Base-by-base conservation (phyloP, 1,284 basidiomycete species). In the Apiotrichum domesticum region DNA sequence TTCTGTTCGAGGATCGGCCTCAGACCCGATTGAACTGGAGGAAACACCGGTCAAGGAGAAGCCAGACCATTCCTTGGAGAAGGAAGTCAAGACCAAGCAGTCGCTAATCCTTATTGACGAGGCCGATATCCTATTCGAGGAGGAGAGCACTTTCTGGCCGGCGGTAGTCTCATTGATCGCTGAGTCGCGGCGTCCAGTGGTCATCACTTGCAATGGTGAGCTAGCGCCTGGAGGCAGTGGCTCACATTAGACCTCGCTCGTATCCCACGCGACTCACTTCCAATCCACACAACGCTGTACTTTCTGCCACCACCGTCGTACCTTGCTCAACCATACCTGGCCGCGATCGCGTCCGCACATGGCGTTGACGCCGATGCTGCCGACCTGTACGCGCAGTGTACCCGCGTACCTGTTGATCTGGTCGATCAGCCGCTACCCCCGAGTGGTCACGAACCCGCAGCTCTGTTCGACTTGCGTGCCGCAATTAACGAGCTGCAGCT, bases 31-130 rank as follows among this genome's bases (percentile, higher is more conserved):
- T 34, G 62, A 65, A 11, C 58, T 72, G 34, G 67, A 63, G 15
- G 46, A 59, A 4, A 40, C 37, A 7, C 44, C 43, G 1, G 8
- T 40, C 5, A 21, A 37, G 32, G 9, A n/a, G 7, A 39, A 11
- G 33, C 34, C 35, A 8, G 14, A 37, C 15, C 39, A 9, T 39
- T 13, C 8, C 9, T 8, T 13, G 9, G 37, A 39, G 9, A 39
- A 15, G 11, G 33, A 21, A 21, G 35, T 14, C 21, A 45, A 40
- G 33, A 51, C 50, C 50, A 80, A 83, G 47, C 95, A 99, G 76
- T 94, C 90, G 1, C 75, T 96, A 49, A 89, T 98, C 64, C 79
- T 99, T 37, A 78, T 99, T n/a, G 96, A 99, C 74, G 96, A 98
- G 72, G 95, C 90, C 7, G 96, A 99, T 73, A 83, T 98, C 41